Evolutionary conservation across 495 filamentous ascomycete genomes (phyloP).

Genomic region (Terfezia claveryi): DNA sequence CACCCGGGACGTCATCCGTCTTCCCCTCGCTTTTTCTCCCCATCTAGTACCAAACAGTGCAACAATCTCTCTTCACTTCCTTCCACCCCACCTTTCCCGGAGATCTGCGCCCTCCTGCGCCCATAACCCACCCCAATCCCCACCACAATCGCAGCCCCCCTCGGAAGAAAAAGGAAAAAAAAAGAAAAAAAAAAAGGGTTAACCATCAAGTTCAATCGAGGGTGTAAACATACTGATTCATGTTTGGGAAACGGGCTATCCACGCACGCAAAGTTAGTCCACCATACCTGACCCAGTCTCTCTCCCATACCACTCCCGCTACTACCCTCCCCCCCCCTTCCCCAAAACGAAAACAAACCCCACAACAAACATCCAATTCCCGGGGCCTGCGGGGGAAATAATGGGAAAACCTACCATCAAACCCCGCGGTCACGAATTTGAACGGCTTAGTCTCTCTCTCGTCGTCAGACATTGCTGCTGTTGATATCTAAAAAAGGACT

Average conservation of each 20-base stretch:
- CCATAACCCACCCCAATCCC: not conserved
- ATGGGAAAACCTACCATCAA: constrained; percentile 27
- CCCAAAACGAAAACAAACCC: not conserved
- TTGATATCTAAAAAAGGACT: not conserved
- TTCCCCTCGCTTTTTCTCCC: too few species aligned
- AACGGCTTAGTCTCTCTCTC: constrained; percentile 94
- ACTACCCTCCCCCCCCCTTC: not conserved
- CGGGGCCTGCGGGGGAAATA: constrained; percentile 6
- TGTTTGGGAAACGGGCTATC: constrained; percentile 82
- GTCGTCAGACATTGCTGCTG: constrained; percentile 57
- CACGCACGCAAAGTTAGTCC: not conserved
- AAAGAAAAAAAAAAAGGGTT: not conserved
- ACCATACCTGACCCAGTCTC: constrained; percentile 52
- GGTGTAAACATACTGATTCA: constrained; percentile 50
- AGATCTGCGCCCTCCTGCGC: too few species aligned
- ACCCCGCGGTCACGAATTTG: constrained; percentile 75
- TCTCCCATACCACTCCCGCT: not conserved
- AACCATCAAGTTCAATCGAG: too few species aligned
- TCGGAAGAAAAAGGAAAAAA: not conserved
- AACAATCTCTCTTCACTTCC: too few species aligned
- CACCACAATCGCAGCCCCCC: not conserved
- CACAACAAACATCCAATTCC: not conserved
- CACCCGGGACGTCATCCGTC: too few species aligned
- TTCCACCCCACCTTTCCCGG: too few species aligned
- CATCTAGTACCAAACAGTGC: too few species aligned